phyloP scores from a whole-genome alignment of 2,329 filamentous ascomycete species.

The Coniochaeta sp. region DNA sequence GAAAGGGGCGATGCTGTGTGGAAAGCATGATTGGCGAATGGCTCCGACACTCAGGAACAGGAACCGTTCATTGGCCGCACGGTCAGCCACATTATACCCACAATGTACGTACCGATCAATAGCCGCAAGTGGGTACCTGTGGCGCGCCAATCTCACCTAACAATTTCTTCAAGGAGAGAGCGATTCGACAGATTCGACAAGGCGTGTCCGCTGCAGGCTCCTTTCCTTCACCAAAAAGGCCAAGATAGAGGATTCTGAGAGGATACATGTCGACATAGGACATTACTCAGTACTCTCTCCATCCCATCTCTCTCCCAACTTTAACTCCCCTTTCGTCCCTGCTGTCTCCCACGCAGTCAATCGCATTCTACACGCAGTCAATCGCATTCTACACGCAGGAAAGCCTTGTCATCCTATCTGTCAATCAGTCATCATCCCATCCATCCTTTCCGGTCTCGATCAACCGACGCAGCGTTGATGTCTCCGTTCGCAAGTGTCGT shows the following conservation, averaged over 20 bases:
- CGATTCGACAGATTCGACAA: not conserved
- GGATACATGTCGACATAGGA: conserved; percentile 1
- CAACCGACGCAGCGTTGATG: not conserved
- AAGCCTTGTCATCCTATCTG: not conserved
- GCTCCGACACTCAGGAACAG: not conserved
- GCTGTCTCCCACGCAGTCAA: not conserved
- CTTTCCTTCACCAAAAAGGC: not conserved
- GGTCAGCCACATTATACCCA: not conserved
- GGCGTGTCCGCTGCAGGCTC: not conserved
- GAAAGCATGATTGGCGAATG: not conserved
- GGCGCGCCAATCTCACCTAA: not conserved
- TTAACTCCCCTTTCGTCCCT: not conserved
- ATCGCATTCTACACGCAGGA: not conserved
- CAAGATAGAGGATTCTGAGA: too few species aligned
- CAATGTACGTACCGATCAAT: not conserved
- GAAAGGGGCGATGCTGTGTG: not conserved
- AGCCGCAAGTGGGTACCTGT: not conserved
- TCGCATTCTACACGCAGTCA: not conserved
- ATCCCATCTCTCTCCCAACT: not conserved
- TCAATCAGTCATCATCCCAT: not conserved
- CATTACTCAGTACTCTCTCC: not conserved
- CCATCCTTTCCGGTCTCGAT: not conserved
- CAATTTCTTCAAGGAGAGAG: not conserved
- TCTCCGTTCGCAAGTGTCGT: not conserved
- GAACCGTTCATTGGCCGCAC: not conserved